These are phyloP conservation scores for Pseudoneurospora amorphoporcata DNA, from an alignment of 495 filamentous ascomycete genomes.

Conservation along the genomic window DNA sequence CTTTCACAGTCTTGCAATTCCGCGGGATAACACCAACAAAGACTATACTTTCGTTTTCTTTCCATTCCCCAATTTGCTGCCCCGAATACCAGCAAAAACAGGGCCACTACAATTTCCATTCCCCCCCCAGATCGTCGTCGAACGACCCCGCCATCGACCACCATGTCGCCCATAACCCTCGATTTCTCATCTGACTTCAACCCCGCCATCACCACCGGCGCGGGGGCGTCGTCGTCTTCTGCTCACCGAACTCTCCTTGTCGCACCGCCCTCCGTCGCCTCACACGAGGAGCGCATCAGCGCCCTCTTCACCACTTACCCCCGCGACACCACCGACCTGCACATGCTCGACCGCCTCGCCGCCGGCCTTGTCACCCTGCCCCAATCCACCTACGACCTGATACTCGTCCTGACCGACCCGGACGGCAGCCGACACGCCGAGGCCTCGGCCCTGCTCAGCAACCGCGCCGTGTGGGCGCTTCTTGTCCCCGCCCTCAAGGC, in stretches of 20 bases:
- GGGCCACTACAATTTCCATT: background rate
- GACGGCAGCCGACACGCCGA: conserved; percentile 52
- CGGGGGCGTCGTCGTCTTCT: conserved; percentile 2
- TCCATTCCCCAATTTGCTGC: background rate
- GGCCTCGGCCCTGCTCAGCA: conserved; percentile 46
- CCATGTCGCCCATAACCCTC: conserved; percentile 18
- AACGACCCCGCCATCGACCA: conserved; percentile 1
- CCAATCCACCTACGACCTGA: conserved; percentile 63
- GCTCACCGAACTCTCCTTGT: conserved; percentile 41
- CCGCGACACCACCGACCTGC: conserved; percentile 69
- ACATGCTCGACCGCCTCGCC: conserved; percentile 95
- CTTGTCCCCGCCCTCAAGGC: conserved; percentile 60
- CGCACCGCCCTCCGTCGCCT: conserved; percentile 43
- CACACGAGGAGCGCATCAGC: conserved; percentile 36
- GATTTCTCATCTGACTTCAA: conserved; percentile 20
- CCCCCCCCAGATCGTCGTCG: background rate
- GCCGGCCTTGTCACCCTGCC: conserved; percentile 75
- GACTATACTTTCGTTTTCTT: background rate
- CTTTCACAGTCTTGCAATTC: background rate
- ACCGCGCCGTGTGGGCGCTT: conserved; percentile 54
- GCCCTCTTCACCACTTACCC: conserved; percentile 42
- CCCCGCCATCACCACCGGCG: conserved; percentile 9
- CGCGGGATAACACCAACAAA: background rate
- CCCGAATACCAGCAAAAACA: background rate
- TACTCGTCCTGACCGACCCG: conserved; percentile 73